Conservation (phyloP, 2,329 filamentous ascomycete species). For the Metarhizium humberi region DNA sequence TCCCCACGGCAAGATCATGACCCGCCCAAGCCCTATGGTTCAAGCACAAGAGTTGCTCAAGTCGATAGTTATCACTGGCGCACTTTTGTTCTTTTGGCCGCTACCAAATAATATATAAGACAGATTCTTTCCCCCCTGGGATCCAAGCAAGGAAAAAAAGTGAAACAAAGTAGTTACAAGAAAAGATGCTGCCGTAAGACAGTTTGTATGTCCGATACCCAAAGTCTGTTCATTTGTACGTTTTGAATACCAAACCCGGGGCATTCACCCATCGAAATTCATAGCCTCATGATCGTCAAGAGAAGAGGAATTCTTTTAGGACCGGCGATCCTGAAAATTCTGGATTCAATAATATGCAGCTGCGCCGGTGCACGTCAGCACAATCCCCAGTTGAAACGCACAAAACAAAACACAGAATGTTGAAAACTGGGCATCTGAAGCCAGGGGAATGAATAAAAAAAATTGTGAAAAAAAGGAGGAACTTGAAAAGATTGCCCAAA, state of each 20-base stretch:
- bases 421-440: not conserved
- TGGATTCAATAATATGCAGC: slow-evolving; percentile 84
- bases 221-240: not conserved
- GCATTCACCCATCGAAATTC: not conserved
- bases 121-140: not conserved
- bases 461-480: too few species aligned
- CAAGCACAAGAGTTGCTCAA: too few species aligned
- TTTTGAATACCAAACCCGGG: not conserved
- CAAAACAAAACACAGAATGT: not conserved
- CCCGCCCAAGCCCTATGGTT: too few species aligned
- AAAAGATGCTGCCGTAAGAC: not conserved
- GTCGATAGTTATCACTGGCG: too few species aligned
- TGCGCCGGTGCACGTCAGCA: slow-evolving; percentile 23
- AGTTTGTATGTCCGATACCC: not conserved
- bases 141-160: not conserved
- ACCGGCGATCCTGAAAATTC: slow-evolving; percentile 90
- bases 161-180: not conserved
- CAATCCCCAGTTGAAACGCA: not conserved
- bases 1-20: too few species aligned
- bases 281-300: slow-evolving; percentile 24
- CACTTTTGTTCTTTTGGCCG: not conserved
- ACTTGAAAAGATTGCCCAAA: not conserved
- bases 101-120: not conserved
- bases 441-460: not conserved
- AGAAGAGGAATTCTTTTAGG: slow-evolving; percentile 82